Evolutionary conservation across 139 green algal species (phyloP).

Genomic region (Mesostigma viride): DNA sequence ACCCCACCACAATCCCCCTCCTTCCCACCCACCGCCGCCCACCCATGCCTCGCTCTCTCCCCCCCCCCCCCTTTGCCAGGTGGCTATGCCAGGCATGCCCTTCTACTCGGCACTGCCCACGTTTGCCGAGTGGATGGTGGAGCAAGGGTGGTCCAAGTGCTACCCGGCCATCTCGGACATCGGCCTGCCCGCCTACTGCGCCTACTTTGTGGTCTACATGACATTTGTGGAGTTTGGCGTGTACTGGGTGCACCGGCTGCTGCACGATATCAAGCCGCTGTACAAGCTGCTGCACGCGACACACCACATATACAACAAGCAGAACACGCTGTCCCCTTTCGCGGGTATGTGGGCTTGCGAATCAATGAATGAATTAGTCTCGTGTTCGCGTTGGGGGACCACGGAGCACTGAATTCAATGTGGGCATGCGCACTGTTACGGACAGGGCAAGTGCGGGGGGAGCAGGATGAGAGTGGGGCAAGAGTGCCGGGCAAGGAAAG

Average conservation of each 20-base stretch:
- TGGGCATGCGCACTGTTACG: too few relatives aligned
- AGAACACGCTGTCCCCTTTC: slow-evolving; percentile 88
- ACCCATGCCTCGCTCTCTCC: too few relatives aligned
- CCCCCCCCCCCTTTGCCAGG: too few relatives aligned
- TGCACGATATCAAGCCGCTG: slow-evolving; percentile 62
- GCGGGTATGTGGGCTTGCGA: slow-evolving; percentile 32
- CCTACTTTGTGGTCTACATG: slow-evolving; percentile 80
- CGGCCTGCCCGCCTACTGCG: slow-evolving; percentile 49
- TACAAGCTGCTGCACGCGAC: slow-evolving; percentile 65
- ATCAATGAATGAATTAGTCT: too few relatives aligned
- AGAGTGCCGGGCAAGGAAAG: too few relatives aligned
- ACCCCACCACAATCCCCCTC: too few relatives aligned
- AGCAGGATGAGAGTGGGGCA: too few relatives aligned
- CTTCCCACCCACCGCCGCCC: too few relatives aligned
- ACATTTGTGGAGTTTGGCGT: slow-evolving; percentile 77
- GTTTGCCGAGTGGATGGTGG: slow-evolving; percentile 57
- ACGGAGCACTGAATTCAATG: too few relatives aligned
- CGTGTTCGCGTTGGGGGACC: too few relatives aligned
- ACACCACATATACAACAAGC: slow-evolving; percentile 98
- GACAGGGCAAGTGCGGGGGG: too few relatives aligned
- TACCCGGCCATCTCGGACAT: slow-evolving; percentile 65
- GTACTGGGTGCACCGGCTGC: slow-evolving; percentile 84
- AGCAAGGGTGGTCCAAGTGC: slow-evolving; percentile 67
- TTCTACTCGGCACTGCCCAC: slow-evolving; percentile 73
- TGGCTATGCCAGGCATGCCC: slow-evolving; percentile 64